phyloP scores from a whole-genome alignment of 768 basidiomycete species.

The Pisolithus microcarpus region DNA sequence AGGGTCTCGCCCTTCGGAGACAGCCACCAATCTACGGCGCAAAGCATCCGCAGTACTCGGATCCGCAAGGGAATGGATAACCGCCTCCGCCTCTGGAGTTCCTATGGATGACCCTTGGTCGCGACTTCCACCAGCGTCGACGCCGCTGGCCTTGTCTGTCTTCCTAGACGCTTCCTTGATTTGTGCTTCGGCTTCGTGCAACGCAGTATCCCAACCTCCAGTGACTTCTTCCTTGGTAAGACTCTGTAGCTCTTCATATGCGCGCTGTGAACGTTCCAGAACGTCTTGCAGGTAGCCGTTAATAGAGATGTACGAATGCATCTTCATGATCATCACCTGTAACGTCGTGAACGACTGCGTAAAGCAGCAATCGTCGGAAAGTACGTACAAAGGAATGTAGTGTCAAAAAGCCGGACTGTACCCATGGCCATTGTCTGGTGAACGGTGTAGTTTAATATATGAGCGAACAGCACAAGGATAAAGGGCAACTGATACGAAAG shows the following conservation, averaged over 20 bases:
- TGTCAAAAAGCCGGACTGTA: conserved; percentile 87
- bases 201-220: conserved; percentile 65
- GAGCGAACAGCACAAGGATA: neutral
- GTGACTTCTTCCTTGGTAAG: conserved; percentile 34
- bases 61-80: conserved; percentile 46
- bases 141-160: conserved; percentile 12
- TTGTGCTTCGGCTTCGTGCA: conserved; percentile 37
- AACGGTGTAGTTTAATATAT: neutral
- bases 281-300: conserved; percentile 75
- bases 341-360: neutral
- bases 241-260: conserved; percentile 39
- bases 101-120: conserved; percentile 22
- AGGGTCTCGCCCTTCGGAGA: conserved; percentile 11
- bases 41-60: conserved; percentile 44
- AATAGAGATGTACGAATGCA: conserved; percentile 88
- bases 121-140: conserved; percentile 21
- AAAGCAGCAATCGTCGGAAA: neutral
- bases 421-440: conserved; percentile 90
- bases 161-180: conserved; percentile 28
- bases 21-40: conserved; percentile 47
- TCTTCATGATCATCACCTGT: conserved; percentile 86
- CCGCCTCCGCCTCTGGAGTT: conserved; percentile 43
- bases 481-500: neutral
- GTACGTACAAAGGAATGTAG: conserved; percentile 68
- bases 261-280: conserved; percentile 37